phyloP scores from a whole-genome alignment of 2,329 filamentous ascomycete genomes.

The Chalaropsis thielavioides region DNA sequence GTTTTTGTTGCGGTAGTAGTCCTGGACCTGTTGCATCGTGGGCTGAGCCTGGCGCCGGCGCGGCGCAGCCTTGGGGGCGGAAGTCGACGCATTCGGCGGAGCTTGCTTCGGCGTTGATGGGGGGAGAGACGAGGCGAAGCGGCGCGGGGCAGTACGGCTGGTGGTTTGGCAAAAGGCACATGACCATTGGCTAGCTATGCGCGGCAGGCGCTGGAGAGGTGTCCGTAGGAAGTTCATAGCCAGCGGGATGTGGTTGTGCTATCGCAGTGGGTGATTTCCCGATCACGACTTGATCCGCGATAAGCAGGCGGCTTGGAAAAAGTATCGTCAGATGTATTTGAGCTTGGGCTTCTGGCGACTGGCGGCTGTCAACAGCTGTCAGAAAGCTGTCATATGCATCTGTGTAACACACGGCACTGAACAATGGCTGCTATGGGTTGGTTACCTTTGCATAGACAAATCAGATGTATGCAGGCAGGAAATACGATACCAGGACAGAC shows the following conservation, averaged over 20 bases:
- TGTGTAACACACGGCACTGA: neutral
- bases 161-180: conserved; percentile 15
- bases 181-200: conserved; percentile 6
- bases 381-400: neutral
- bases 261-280: neutral
- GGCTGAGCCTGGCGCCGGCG: conserved; percentile 22
- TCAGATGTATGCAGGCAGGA: no score
- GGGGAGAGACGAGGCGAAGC: conserved; percentile 14
- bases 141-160: conserved; percentile 13
- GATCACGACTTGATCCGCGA: neutral
- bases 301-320: neutral
- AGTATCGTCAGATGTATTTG: neutral
- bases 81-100: conserved; percentile 19
- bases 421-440: neutral
- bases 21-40: conserved; percentile 48
- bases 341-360: neutral
- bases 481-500: no score
- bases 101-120: conserved; percentile 5
- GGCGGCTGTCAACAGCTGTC: neutral
- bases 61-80: conserved; percentile 20
- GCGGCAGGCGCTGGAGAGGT: conserved; percentile 14
- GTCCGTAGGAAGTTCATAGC: conserved; percentile 17
- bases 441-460: no score
- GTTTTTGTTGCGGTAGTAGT: conserved; percentile 53
- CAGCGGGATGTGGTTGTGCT: neutral